A percentile compares a stretch with the other conserved stretches of the same genome.
phyloP scores from a whole-genome alignment of 805 yeast species.

The Zygosaccharomyces bailii region DNA sequence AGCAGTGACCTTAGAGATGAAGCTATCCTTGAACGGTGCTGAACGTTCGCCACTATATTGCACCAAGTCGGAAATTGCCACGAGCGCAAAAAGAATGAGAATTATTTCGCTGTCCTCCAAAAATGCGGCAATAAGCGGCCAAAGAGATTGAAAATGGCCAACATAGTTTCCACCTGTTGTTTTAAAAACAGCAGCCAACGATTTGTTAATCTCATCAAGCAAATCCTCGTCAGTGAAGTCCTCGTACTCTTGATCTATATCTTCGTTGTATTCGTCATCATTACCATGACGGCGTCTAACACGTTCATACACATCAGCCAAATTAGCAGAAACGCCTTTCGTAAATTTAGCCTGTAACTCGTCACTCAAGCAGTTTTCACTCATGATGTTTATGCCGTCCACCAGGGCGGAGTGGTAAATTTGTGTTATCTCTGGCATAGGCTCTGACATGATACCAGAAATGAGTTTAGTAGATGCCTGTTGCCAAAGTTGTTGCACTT shows the following conservation, averaged over 20 bases:
- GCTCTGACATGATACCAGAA: constrained; percentile 67
- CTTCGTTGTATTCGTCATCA: constrained; percentile 87
- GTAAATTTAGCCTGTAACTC: constrained; percentile 56
- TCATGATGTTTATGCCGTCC: constrained; percentile 63
- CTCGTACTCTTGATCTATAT: constrained; percentile 75
- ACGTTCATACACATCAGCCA: constrained; percentile 67
- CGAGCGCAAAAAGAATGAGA: constrained; percentile 71
- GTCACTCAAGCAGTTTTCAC: constrained; percentile 55
- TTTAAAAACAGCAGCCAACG: constrained; percentile 67
- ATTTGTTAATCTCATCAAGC: constrained; percentile 78
- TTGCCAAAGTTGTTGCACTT: constrained; percentile 68
- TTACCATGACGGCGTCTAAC: constrained; percentile 67
- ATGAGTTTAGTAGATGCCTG: constrained; percentile 64
- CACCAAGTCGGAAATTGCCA: constrained; percentile 74
- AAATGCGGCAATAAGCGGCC: constrained; percentile 57
- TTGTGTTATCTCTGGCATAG: constrained; percentile 76
- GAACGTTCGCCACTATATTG: constrained; percentile 76
- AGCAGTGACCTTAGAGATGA: constrained; percentile 61
- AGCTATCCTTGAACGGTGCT: constrained; percentile 58
- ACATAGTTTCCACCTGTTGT: constrained; percentile 55
- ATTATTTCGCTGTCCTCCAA: constrained; percentile 65
- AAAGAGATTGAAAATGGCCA: constrained; percentile 58
- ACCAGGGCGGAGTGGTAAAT: constrained; percentile 72
- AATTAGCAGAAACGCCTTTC: constrained; percentile 54
- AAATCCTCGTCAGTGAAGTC: constrained; percentile 88